phyloP scores from a whole-genome alignment of 306 rosid genomes.

The Trifolium dubium region DNA sequence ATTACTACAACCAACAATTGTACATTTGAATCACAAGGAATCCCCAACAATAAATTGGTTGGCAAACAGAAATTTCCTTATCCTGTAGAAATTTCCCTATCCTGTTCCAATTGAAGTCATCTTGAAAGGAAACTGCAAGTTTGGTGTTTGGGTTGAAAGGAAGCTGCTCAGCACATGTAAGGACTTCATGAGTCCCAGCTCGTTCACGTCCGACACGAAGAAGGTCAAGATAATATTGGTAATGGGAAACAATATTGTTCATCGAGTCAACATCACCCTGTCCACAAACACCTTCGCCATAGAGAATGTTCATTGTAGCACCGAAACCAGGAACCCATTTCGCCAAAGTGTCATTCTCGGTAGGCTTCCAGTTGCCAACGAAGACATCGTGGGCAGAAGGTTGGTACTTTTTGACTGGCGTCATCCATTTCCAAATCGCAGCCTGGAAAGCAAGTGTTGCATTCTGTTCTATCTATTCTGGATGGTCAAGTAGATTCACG shows the following conservation, averaged over 20 bases:
- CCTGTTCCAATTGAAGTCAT: too few species aligned
- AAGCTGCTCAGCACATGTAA: constrained; percentile 77
- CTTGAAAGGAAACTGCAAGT: too few species aligned
- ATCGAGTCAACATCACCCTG: constrained; percentile 79
- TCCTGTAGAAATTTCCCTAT: too few species aligned
- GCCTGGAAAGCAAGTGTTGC: constrained; percentile 96
- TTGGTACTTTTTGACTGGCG: constrained; percentile 71
- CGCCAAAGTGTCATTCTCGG: constrained; percentile 77
- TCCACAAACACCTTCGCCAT: constrained; percentile 78
- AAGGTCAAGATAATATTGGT: constrained; percentile 76
- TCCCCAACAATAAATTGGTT: too few species aligned
- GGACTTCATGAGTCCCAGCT: constrained; percentile 69
- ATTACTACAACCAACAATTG: too few species aligned
- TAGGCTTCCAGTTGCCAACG: constrained; percentile 94
- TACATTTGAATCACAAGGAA: too few species aligned
- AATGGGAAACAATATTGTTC: constrained; percentile 84
- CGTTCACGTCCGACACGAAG: constrained; percentile 73
- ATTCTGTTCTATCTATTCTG: constrained; percentile 93
- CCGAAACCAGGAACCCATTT: constrained; percentile 90
- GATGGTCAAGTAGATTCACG: constrained; percentile 73
- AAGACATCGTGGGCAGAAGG: constrained; percentile 87
- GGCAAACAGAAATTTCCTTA: too few species aligned
- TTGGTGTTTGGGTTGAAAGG: constrained; percentile 71
- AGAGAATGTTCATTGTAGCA: constrained; percentile 87
- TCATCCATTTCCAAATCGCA: constrained; percentile 93